Evolutionary conservation across 495 filamentous ascomycete genomes (phyloP), one percentile per base, ranked within the genome.

Genomic region (Hypoxylon rickii): DNA sequence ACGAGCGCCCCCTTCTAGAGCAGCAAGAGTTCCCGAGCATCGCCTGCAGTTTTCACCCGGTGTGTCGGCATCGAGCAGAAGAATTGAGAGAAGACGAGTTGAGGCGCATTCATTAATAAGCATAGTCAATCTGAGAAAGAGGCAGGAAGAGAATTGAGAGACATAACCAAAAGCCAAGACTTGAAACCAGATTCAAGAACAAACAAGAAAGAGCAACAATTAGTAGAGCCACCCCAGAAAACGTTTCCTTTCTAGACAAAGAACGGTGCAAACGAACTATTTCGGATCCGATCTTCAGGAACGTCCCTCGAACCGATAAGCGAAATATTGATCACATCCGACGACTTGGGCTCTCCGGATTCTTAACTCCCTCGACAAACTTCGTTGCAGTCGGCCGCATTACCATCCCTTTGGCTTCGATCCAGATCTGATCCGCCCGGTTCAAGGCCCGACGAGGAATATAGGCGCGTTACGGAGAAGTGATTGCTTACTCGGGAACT

Each of bases 401-500:
- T 46, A 15, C 43, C 41, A 19, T 21, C 32, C 13, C 22, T 44
- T 63, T 48, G 59, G 44, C 44, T 36, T 38, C 48, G 50, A 18
- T 49, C 7, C 8, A 50, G 19, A 50, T 41, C 36, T 47, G 49
- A 54, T 42, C 53, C 53, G 53, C 54, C 39, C 59, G 53, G 59
- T 33, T 46, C 53, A 50, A 57, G 53, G 48, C 53, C 59, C 53
- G 53, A 53, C 4, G 10, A 29, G 10, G 24, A 47, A 45, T 19
- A 39, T 11, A 41, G 12, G 12, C 39, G 38, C 43, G 53, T 48
- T 44, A 50, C 47, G 39, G 37, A 21, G 22, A 15, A 58, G 44
- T 46, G 52, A 45, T 55, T 55, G 51, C 58, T 58, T 51, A 58
- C 48, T 62, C 47, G 59, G 59, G 59, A 63, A 34, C 59, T 54